Evolutionary conservation across 2,329 filamentous ascomycete genomes (phyloP).

Genomic region (Penicillium brevicompactum): DNA sequence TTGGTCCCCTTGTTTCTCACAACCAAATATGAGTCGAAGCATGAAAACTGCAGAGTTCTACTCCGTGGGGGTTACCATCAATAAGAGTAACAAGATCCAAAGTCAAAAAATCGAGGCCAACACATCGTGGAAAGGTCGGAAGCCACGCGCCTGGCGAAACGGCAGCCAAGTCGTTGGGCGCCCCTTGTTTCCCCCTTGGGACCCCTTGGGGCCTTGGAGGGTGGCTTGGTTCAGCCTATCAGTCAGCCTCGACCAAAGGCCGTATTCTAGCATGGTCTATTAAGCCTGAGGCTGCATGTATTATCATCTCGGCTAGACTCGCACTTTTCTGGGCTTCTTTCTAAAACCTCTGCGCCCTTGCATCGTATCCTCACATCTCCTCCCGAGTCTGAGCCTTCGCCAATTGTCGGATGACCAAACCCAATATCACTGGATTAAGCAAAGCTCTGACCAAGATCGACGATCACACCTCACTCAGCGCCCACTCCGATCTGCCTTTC

Average conservation of each 20-base stretch:
- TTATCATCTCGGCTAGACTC: background rate
- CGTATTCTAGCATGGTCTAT: background rate
- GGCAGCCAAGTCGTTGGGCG: background rate
- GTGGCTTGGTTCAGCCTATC: background rate
- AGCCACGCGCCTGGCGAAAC: constrained; percentile 1
- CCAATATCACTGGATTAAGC: background rate
- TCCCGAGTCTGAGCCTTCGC: background rate
- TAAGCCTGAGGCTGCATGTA: background rate
- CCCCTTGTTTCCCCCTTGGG: background rate
- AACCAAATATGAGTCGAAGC: no score
- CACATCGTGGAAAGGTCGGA: background rate
- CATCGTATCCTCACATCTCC: background rate
- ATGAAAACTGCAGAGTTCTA: no score
- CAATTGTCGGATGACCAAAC: background rate
- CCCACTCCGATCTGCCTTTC: constrained; percentile 2
- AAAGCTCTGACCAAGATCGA: constrained; percentile 1
- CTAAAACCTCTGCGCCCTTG: background rate
- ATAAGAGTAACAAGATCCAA: no score
- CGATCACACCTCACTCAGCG: background rate
- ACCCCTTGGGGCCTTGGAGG: background rate
- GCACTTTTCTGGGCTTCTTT: background rate
- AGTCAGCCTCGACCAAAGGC: background rate
- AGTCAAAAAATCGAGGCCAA: background rate
- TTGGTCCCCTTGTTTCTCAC: no score
- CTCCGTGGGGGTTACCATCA: no score